Conservation (phyloP, 257 asterid genomes). For the Misopates orontium region DNA sequence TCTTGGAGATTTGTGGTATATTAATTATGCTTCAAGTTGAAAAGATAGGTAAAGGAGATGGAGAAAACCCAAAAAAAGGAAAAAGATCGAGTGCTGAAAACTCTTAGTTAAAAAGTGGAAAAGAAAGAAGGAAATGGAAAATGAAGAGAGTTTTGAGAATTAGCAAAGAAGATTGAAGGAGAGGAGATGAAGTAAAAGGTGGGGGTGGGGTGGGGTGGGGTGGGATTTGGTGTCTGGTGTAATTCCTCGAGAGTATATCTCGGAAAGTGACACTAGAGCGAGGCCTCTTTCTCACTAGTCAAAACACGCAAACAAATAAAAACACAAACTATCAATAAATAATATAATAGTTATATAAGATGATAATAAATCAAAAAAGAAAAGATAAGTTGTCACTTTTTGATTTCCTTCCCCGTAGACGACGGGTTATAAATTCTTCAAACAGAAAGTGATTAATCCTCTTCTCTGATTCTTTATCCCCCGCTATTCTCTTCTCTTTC, state of each 20-base stretch:
- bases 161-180: constrained; percentile 24
- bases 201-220: constrained; percentile 14
- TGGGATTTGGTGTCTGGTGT: constrained; percentile 46
- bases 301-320: constrained; percentile 38
- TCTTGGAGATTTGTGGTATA: background rate
- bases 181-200: background rate
- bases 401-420: constrained; percentile 70
- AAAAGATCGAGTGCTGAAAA: too few species aligned
- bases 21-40: too few species aligned
- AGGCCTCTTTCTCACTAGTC: constrained; percentile 59
- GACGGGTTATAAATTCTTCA: constrained; percentile 72
- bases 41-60: too few species aligned
- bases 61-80: too few species aligned
- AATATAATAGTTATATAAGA: background rate
- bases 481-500: constrained; percentile 74
- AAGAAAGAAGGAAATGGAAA: constrained; percentile 17
- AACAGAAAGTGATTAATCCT: constrained; percentile 54
- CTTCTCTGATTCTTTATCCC: constrained; percentile 59
- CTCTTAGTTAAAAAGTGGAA: constrained; percentile 1
- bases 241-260: constrained; percentile 84
- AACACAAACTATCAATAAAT: constrained; percentile 7
- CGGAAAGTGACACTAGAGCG: constrained; percentile 81
- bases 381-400: constrained; percentile 48
- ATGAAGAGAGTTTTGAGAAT: background rate
- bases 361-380: background rate